phyloP scores from a whole-genome alignment of 768 basidiomycete species.

The Tylopilus sp. region DNA sequence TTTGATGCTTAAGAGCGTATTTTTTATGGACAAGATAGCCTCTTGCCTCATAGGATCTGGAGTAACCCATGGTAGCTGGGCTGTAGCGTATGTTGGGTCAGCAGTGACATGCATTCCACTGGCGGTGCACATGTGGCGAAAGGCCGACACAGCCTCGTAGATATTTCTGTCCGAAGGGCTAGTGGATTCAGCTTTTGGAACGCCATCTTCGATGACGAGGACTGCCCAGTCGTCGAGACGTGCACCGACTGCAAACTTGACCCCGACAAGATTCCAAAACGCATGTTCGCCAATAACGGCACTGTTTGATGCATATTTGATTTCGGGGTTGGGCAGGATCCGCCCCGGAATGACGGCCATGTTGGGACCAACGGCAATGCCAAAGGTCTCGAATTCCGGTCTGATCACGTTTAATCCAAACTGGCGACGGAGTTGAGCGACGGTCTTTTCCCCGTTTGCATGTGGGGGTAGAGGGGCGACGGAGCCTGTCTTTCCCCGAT shows the following conservation, averaged over 20 bases:
- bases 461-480: too few relatives aligned
- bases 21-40: constrained; percentile 47
- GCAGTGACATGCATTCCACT: constrained; percentile 57
- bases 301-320: constrained; percentile 31
- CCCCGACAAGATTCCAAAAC: constrained; percentile 52
- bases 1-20: constrained; percentile 34
- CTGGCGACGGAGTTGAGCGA: too few relatives aligned
- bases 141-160: constrained; percentile 43
- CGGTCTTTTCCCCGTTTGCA: too few relatives aligned
- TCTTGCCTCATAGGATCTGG: constrained; percentile 53
- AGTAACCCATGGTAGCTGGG: constrained; percentile 48
- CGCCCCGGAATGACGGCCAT: too few relatives aligned
- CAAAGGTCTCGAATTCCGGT: too few relatives aligned
- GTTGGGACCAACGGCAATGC: too few relatives aligned
- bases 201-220: constrained; percentile 59
- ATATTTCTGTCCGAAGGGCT: constrained; percentile 53
- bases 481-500: too few relatives aligned
- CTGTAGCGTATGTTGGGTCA: constrained; percentile 32
- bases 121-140: constrained; percentile 56
- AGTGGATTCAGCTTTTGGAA: constrained; percentile 56
- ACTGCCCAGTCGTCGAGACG: constrained; percentile 63
- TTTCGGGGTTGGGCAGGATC: too few relatives aligned
- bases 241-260: constrained; percentile 59
- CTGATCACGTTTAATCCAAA: too few relatives aligned
- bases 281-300: constrained; percentile 42